A percentile compares a stretch with the other conserved stretches of the same genome.
Conservation (phyloP, 805 yeast species). For the Wickerhamomyces ciferrii region DNA sequence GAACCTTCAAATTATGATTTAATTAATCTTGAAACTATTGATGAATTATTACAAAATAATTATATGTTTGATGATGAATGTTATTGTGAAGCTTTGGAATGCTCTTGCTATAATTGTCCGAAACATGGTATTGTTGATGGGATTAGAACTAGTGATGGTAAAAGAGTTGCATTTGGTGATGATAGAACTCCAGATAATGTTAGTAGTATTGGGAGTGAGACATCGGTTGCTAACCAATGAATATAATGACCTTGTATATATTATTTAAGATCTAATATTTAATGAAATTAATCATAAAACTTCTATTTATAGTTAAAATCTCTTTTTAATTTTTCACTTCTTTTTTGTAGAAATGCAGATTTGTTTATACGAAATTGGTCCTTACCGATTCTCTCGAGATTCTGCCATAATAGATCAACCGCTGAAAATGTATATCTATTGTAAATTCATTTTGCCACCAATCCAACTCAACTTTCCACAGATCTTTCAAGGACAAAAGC, state of each 20-base stretch:
- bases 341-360: background rate
- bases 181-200: background rate
- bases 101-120: constrained; percentile 16
- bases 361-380: background rate
- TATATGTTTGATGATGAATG: constrained; percentile 13
- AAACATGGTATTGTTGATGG: constrained; percentile 20
- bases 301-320: too few relatives aligned
- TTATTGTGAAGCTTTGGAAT: constrained; percentile 10
- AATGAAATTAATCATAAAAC: too few relatives aligned
- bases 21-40: constrained; percentile 16
- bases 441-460: background rate
- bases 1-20: background rate
- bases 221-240: too few relatives aligned
- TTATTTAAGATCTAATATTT: too few relatives aligned
- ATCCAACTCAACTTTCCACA: too few relatives aligned
- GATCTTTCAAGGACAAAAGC: background rate
- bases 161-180: constrained; percentile 1
- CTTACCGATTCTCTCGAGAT: background rate
- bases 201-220: background rate
- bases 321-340: too few relatives aligned
- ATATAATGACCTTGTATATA: background rate
- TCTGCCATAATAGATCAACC: background rate
- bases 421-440: background rate
- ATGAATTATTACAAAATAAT: constrained; percentile 12
- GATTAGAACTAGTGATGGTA: constrained; percentile 13